Percentiles rank a stretch among this genome's conserved stretches.
Conservation (phyloP, 1,139 yeast species). For the Hanseniaspora gamundiae region DNA sequence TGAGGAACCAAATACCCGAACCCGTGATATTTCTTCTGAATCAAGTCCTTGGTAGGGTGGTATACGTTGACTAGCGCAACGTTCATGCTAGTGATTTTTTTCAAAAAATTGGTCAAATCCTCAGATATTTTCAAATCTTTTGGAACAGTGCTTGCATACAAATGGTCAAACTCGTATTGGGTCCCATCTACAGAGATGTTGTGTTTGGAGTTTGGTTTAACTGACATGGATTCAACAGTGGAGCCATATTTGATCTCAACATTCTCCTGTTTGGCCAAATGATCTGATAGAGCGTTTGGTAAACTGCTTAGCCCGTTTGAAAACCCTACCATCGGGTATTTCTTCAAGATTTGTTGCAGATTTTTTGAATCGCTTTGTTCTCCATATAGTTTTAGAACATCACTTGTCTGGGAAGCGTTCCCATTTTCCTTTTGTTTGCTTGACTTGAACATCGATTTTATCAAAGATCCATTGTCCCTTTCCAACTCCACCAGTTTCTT, state of each 20-base stretch:
- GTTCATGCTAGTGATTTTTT: slow-evolving; percentile 29
- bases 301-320: slow-evolving; percentile 42
- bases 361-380: slow-evolving; percentile 26
- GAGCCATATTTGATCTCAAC: slow-evolving; percentile 26
- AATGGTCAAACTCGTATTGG: slow-evolving; percentile 6
- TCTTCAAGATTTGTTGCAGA: slow-evolving; percentile 29
- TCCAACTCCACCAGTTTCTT: slow-evolving; percentile 45
- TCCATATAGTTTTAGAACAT: slow-evolving; percentile 13
- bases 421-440: slow-evolving; percentile 10
- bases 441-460: slow-evolving; percentile 25
- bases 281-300: slow-evolving; percentile 31
- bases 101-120: slow-evolving; percentile 18
- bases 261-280: slow-evolving; percentile 29
- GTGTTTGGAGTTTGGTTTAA: background rate
- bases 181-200: background rate
- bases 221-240: background rate
- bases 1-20: slow-evolving; percentile 85
- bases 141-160: slow-evolving; percentile 10
- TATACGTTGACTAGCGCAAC: slow-evolving; percentile 53
- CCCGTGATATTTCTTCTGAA: slow-evolving; percentile 34
- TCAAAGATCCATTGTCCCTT: slow-evolving; percentile 45
- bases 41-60: slow-evolving; percentile 32
- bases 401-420: slow-evolving; percentile 7
- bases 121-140: slow-evolving; percentile 4
- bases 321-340: slow-evolving; percentile 42